Evolutionary conservation across 1,139 yeast species (phyloP).

Genomic region (Diutina mesorugosa): DNA sequence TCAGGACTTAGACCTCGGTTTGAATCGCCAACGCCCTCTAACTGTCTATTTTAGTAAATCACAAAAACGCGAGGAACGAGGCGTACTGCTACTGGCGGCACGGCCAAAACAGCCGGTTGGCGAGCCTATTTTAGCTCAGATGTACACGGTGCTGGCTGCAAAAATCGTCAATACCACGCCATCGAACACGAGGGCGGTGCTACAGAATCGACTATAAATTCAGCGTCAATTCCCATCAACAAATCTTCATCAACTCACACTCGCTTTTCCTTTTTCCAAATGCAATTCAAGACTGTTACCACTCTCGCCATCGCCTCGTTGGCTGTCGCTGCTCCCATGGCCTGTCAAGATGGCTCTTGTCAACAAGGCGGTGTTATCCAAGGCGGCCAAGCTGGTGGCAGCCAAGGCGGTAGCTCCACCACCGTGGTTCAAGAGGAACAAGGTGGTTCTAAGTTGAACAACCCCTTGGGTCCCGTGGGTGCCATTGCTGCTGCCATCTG

Average conservation of each 20-base stretch:
- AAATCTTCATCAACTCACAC: not conserved
- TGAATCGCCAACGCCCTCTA: not conserved
- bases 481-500: conserved; percentile 1
- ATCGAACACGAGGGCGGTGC: not conserved
- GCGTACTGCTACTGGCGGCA: not conserved
- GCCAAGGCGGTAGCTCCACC: not conserved
- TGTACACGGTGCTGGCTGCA: not conserved
- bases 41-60: not conserved
- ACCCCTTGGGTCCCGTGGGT: conserved; percentile 1
- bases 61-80: not conserved
- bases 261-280: not conserved
- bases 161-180: not conserved
- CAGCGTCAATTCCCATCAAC: not conserved
- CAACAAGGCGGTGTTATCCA: not conserved
- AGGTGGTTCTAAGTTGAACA: not conserved
- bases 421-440: not conserved
- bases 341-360: not conserved
- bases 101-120: not conserved
- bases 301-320: not conserved
- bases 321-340: not conserved
- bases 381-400: not conserved
- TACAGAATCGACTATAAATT: not conserved
- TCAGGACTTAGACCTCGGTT: not conserved
- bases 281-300: conserved; percentile 2
- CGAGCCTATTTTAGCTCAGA: not conserved